Percentiles rank a stretch among this genome's conserved stretches.
These are phyloP conservation scores for Mycena sanguinolenta DNA, from an alignment of 768 basidiomycete genomes.

Conservation along the genomic window DNA sequence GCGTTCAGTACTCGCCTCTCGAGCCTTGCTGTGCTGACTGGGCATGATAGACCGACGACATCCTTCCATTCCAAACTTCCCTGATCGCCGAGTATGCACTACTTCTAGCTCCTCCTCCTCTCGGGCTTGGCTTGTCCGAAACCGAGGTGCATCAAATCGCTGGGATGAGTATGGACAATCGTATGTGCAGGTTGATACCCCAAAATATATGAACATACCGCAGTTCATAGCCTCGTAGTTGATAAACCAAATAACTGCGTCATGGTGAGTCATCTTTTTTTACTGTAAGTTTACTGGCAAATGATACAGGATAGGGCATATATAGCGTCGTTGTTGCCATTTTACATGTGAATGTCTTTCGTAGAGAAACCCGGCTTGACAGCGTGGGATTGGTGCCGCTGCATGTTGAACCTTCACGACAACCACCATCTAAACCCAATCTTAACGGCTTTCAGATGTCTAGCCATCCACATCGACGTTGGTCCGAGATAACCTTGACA, in stretches of 20 bases:
- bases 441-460: background rate
- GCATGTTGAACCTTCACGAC: background rate
- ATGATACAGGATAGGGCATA: no score
- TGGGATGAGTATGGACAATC: constrained; percentile 66
- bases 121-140: constrained; percentile 77
- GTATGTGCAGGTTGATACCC: background rate
- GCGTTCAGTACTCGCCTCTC: constrained; percentile 43
- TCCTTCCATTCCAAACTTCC: constrained; percentile 81
- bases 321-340: no score
- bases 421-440: background rate
- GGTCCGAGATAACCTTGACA: background rate
- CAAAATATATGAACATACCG: background rate
- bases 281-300: no score
- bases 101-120: constrained; percentile 77
- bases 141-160: constrained; percentile 69
- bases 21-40: constrained; percentile 11
- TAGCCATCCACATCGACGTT: background rate
- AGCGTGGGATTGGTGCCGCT: background rate
- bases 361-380: no score
- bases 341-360: no score
- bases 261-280: background rate
- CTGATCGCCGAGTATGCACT: constrained; percentile 85
- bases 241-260: background rate
- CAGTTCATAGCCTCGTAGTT: constrained; percentile 5
- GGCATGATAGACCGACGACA: constrained; percentile 81